These are phyloP conservation scores for Trapa incisa DNA, from an alignment of 345 rosid genomes.

Conservation along the genomic window DNA sequence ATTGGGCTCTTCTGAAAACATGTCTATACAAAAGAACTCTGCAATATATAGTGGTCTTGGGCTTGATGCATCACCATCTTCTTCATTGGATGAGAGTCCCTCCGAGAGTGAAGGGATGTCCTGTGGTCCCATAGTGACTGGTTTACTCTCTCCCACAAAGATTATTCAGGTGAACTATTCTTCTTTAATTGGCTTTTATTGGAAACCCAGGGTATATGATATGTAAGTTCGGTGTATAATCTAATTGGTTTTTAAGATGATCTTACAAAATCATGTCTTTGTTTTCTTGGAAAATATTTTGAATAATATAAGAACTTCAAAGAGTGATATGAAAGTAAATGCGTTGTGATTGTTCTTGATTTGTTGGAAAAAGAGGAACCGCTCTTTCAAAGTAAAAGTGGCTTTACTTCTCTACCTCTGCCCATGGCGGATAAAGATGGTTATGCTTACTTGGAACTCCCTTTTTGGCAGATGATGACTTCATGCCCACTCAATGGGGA, in stretches of 20 bases:
- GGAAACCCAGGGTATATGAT: neutral
- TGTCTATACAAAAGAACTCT: constrained; percentile 48
- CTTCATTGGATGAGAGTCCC: constrained; percentile 51
- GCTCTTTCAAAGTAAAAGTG: neutral
- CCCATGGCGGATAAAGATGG: neutral
- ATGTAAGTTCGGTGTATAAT: neutral
- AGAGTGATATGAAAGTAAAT: neutral
- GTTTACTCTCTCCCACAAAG: constrained; percentile 44
- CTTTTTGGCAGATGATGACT: constrained; percentile 60
- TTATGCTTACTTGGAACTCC: neutral
- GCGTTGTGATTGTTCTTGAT: neutral
- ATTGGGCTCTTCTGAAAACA: constrained; percentile 60
- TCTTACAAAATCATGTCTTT: neutral
- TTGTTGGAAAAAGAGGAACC: neutral
- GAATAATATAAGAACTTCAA: neutral
- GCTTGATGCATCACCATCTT: constrained; percentile 56
- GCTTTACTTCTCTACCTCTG: neutral
- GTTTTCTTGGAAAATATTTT: neutral
- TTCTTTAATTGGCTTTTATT: neutral
- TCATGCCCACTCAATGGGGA: constrained; percentile 38
- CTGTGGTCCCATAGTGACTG: constrained; percentile 28
- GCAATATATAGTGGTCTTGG: constrained; percentile 56
- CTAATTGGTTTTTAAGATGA: neutral
- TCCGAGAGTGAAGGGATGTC: constrained; percentile 59
- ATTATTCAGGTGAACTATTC: constrained; percentile 43